phyloP scores from a whole-genome alignment of 441 rosid genomes.

The Erodium chrysanthum region DNA sequence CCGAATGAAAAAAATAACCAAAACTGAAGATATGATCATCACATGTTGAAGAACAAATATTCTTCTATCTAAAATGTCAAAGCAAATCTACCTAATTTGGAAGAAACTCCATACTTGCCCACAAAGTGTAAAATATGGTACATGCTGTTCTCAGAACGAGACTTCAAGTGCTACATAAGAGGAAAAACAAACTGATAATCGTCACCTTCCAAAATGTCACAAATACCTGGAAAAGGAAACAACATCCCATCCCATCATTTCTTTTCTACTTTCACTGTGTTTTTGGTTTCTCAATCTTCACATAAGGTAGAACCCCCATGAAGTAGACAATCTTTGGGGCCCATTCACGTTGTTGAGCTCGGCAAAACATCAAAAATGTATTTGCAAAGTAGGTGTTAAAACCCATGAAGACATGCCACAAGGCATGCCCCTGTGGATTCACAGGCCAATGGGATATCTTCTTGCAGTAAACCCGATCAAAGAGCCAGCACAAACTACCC shows the following conservation, averaged over 20 bases:
- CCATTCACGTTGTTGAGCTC: constrained; percentile 21
- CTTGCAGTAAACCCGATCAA: constrained; percentile 20
- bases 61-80: background rate
- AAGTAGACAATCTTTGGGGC: constrained; percentile 16
- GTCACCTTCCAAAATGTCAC: constrained; percentile 14
- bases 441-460: constrained; percentile 19
- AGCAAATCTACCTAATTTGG: background rate
- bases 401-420: constrained; percentile 20
- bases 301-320: constrained; percentile 21
- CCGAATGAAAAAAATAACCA: background rate
- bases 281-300: constrained; percentile 24
- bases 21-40: background rate
- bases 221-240: background rate
- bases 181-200: background rate
- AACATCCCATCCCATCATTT: background rate
- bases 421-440: constrained; percentile 23
- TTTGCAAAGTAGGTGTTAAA: constrained; percentile 19
- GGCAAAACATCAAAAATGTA: constrained; percentile 20
- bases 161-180: background rate
- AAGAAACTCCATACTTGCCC: background rate
- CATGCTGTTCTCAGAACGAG: background rate
- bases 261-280: constrained; percentile 12
- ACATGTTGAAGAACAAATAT: background rate
- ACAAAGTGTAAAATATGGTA: background rate
- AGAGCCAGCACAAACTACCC: constrained; percentile 19